These are phyloP conservation scores for Diplodia corticola DNA, from an alignment of 2,329 filamentous ascomycete genomes.

Conservation along the genomic window DNA sequence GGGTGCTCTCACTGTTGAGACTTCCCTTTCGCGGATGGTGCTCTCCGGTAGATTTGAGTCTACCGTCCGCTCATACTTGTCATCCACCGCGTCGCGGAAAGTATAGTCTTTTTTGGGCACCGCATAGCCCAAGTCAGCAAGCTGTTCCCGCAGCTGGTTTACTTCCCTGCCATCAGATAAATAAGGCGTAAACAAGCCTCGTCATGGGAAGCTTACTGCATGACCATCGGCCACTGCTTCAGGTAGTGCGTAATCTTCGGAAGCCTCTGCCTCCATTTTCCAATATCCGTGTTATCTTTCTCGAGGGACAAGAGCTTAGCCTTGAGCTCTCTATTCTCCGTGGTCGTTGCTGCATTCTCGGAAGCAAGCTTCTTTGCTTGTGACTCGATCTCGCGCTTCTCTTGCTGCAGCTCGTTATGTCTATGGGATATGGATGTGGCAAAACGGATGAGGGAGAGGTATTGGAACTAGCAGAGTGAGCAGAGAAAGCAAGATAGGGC, in stretches of 20 bases:
- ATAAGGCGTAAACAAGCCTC: neutral
- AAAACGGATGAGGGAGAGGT: slow-evolving; percentile 40
- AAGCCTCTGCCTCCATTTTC: slow-evolving; percentile 36
- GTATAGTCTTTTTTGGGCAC: slow-evolving; percentile 17
- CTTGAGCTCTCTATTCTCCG: slow-evolving; percentile 30
- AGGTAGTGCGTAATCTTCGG: slow-evolving; percentile 40
- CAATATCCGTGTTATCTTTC: slow-evolving; percentile 30
- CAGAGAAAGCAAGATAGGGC: neutral
- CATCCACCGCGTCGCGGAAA: neutral
- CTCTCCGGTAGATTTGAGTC: neutral
- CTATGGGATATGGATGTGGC: slow-evolving; percentile 27
- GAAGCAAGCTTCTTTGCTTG: neutral
- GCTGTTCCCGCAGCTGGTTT: slow-evolving; percentile 17
- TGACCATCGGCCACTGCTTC: slow-evolving; percentile 35
- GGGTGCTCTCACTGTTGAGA: neutral
- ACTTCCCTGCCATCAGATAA: slow-evolving; percentile 11
- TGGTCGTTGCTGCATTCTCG: neutral
- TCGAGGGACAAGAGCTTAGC: slow-evolving; percentile 27
- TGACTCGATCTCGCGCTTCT: neutral
- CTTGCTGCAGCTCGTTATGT: neutral
- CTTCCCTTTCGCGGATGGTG: neutral
- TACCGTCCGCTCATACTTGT: too few relatives aligned
- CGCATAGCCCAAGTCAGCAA: slow-evolving; percentile 19
- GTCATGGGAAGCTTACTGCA: slow-evolving; percentile 27
- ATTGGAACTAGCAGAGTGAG: slow-evolving; percentile 48